These are phyloP conservation scores for Paratinospora sagittata DNA, from an alignment of 164 flowering plant species.

Conservation along the genomic window DNA sequence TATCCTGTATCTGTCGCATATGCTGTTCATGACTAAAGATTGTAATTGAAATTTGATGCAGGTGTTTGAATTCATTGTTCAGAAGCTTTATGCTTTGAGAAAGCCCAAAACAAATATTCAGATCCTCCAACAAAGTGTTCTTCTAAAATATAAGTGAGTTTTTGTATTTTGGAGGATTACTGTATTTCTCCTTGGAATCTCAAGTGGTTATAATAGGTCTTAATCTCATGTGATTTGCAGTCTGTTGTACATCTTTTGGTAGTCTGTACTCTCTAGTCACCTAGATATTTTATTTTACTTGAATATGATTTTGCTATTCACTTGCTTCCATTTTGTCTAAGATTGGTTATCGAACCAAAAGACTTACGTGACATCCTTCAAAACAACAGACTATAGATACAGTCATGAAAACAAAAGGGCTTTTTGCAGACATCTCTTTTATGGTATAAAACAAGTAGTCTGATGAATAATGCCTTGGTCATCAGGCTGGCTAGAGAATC, in stretches of 20 bases:
- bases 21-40: background rate
- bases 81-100: constrained; percentile 91
- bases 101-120: constrained; percentile 98
- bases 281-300: too few species aligned
- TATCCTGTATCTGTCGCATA: background rate
- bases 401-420: too few species aligned
- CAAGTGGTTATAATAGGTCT: background rate
- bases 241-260: background rate
- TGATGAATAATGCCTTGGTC: too few species aligned
- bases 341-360: too few species aligned
- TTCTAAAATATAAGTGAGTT: constrained; percentile 90
- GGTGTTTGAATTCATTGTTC: constrained; percentile 92
- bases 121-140: constrained; percentile 95
- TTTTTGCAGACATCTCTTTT: too few species aligned
- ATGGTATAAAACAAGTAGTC: too few species aligned
- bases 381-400: too few species aligned
- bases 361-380: too few species aligned
- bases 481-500: too few species aligned
- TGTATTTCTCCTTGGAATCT: background rate
- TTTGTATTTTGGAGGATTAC: background rate
- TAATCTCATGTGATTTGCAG: background rate
- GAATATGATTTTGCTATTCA: too few species aligned
- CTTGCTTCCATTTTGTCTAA: too few species aligned
- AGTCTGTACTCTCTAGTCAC: background rate
- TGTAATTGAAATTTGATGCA: constrained; percentile 18